These are phyloP conservation scores for Suillus luteus DNA, from an alignment of 768 basidiomycete genomes.

Conservation along the genomic window DNA sequence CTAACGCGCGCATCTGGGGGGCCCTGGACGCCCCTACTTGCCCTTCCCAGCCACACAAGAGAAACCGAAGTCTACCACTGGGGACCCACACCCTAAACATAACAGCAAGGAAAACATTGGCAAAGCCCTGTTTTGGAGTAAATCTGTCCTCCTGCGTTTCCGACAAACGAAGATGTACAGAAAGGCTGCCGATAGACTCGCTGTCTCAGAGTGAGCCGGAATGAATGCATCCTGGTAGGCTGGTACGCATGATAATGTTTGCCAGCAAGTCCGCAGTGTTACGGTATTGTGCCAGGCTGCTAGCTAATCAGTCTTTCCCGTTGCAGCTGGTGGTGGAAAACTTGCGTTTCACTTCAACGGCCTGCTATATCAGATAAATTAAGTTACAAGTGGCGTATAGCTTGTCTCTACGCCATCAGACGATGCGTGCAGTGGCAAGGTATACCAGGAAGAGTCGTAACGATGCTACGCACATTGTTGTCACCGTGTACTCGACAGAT, in stretches of 20 bases:
- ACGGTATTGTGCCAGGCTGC: background rate
- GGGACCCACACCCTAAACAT: background rate
- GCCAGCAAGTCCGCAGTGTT: background rate
- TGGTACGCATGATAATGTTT: background rate
- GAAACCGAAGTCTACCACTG: background rate
- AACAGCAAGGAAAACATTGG: background rate
- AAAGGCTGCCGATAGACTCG: background rate
- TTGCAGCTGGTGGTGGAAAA: background rate
- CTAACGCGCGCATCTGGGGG: background rate
- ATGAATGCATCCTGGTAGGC: background rate
- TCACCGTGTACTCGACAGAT: background rate
- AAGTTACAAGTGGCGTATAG: background rate
- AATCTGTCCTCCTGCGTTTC: background rate
- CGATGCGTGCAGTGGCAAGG: background rate
- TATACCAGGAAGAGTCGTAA: background rate
- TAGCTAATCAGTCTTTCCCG: background rate
- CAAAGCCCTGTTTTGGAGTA: background rate
- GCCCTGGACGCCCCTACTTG: fast-evolving
- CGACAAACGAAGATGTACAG: background rate
- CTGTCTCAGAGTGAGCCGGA: background rate
- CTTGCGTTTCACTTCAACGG: background rate
- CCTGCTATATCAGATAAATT: background rate
- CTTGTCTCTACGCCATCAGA: background rate
- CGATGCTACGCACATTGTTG: background rate
- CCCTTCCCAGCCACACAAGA: background rate